Percentiles rank a stretch among this genome's conserved stretches.
Evolutionary conservation across 148 eudicot species (phyloP).

Genomic region (Spergularia marina): DNA sequence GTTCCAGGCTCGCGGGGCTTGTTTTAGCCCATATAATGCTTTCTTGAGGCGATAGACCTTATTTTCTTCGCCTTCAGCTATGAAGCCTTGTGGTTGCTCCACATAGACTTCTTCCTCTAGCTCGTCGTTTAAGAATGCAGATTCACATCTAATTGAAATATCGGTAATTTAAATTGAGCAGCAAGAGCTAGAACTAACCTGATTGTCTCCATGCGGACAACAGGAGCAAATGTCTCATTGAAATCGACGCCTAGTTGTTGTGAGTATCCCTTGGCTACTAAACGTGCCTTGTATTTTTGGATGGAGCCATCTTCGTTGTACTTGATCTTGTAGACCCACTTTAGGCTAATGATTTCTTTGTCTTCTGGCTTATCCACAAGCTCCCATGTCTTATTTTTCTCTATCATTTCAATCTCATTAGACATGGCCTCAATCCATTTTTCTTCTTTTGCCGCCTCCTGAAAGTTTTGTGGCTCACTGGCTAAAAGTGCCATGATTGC

Average conservation of each 20-base stretch:
- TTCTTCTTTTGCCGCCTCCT: not conserved
- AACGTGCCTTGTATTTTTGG: too few species aligned
- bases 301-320: too few species aligned
- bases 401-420: not conserved
- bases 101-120: too few species aligned
- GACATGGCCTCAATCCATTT: not conserved
- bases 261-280: slow-evolving; percentile 8
- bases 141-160: slow-evolving; percentile 20
- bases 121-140: slow-evolving; percentile 11
- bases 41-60: not conserved
- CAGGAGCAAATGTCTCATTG: slow-evolving; percentile 15
- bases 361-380: not conserved
- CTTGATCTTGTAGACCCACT: too few species aligned
- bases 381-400: not conserved
- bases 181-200: not conserved
- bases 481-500: not conserved
- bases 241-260: slow-evolving; percentile 7
- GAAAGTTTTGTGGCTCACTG: not conserved
- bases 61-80: too few species aligned
- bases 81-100: too few species aligned
- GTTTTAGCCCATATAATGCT: not conserved
- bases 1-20: not conserved
- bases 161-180: not conserved
- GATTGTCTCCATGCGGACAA: slow-evolving; percentile 15
- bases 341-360: too few species aligned